Percentiles rank a stretch among this genome's conserved stretches.
Conservation (phyloP, 2,329 filamentous ascomycete species). For the Fusarium illudens region DNA sequence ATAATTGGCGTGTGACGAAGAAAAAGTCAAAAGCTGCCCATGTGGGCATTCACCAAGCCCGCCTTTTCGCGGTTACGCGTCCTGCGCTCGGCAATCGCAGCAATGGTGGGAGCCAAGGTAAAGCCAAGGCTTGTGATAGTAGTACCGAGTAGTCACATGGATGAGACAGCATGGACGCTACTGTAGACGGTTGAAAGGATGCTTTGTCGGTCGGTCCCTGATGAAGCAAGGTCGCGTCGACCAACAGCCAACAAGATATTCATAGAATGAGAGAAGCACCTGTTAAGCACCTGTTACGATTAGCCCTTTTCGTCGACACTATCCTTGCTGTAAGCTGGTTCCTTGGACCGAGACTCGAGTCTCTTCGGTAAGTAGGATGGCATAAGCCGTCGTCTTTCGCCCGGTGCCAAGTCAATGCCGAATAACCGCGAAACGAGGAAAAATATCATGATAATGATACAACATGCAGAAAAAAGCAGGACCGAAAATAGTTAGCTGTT, state of each 20-base stretch:
- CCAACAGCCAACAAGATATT: background rate
- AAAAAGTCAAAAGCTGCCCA: background rate
- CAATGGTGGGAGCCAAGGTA: conserved; percentile 17
- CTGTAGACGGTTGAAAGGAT: background rate
- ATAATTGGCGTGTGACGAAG: conserved; percentile 8
- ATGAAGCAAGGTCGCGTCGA: background rate
- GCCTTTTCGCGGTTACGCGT: conserved; percentile 1
- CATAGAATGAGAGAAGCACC: background rate
- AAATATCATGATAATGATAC: conserved; percentile 1
- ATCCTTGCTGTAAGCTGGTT: background rate
- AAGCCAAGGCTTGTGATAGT: conserved; percentile 15
- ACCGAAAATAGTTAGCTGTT: conserved; percentile 7
- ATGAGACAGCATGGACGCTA: background rate
- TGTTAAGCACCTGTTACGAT: background rate
- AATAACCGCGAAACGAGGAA: conserved; percentile 15
- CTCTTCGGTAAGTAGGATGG: background rate
- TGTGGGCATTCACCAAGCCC: background rate
- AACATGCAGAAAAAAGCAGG: conserved; percentile 1
- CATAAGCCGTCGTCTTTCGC: background rate
- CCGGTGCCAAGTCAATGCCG: conserved; percentile 17
- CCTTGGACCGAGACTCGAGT: background rate
- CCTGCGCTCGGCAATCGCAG: background rate
- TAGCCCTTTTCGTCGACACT: background rate
- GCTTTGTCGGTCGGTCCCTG: background rate
- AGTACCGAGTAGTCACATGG: conserved; percentile 1